Conservation (phyloP, 139 green algal genomes). For the Chlamydomonas asymmetrica region DNA sequence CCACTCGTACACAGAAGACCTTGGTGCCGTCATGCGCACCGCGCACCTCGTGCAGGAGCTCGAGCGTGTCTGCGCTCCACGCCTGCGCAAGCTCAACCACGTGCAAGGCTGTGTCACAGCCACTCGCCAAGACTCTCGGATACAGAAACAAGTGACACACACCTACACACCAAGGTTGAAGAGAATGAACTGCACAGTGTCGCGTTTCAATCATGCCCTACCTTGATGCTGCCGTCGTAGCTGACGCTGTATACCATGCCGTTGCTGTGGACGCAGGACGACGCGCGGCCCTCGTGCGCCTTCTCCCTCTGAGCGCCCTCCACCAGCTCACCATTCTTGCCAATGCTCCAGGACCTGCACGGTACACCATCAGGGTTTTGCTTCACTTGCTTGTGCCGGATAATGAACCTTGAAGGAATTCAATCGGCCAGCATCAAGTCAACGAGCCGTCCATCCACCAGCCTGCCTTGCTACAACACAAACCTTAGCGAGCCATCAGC, state of each 20-base stretch:
- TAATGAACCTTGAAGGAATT: too few species aligned
- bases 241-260: conserved; percentile 57
- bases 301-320: conserved; percentile 36
- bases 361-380: background rate
- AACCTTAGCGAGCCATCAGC: conserved; percentile 63
- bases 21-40: conserved; percentile 61
- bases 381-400: too few species aligned
- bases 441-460: too few species aligned
- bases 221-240: conserved; percentile 71
- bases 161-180: background rate
- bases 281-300: conserved; percentile 72
- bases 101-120: background rate
- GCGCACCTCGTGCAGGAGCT: conserved; percentile 53
- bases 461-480: too few species aligned
- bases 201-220: background rate
- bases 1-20: conserved; percentile 55
- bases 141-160: too few species aligned
- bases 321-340: conserved; percentile 55
- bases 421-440: too few species aligned
- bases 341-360: conserved; percentile 54
- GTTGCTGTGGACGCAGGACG: conserved; percentile 32
- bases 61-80: conserved; percentile 60
- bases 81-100: conserved; percentile 24
- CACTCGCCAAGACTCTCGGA: background rate
- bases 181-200: background rate